Evolutionary conservation across 2,329 filamentous ascomycete genomes (phyloP), one percentile per base, ranked within the genome.

Genomic region (Calonectria ilicicola): DNA sequence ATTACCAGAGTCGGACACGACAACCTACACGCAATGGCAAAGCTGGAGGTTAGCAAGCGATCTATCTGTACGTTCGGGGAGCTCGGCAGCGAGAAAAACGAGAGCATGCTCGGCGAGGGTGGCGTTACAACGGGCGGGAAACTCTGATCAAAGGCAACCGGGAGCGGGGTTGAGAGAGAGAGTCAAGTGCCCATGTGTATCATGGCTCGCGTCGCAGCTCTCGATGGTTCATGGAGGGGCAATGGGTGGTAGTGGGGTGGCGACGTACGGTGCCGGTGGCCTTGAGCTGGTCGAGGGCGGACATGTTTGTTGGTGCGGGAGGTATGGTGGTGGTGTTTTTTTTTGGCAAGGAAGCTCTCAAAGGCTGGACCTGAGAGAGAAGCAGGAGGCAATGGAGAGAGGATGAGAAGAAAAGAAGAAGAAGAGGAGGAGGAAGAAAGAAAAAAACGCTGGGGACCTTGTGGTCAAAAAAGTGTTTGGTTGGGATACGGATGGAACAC

Each of bases 251-350:
- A 78, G 75, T 69, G 79, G 80, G 75, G 76, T 77, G 73, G 94
- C 95, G 87, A 94, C 95, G 87, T 91, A 98, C 95, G 83, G 97
- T 99, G 93, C 97, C 97, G 85, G 93, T 87, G 89, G 95, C 93
- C 91, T 99, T 99, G 86, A 99, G 92, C 89, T 98, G 96, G 82
- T 98, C 97, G 82, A 99, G 94, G 86, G 96, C 95, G 87, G 89
- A 87, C 96, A 98, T 98, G 78, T 65, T 83, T 76, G 63, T 68
- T 72, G 53, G 65, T 72, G 53, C 27, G 69, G 73, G 35, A 70
- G 60, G 67, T 35, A 66, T 73, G 67, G 60, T 66, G 67, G 53
- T 56, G 74, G 51, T 65, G 56, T 60, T 64, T 64, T 75, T 68
- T 70, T 58, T 72, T 70, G 27, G 19, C 5, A 23, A 35, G 49